phyloP scores from a whole-genome alignment of 2,329 filamentous ascomycete genomes.

The Ascosphaera pollenicola region DNA sequence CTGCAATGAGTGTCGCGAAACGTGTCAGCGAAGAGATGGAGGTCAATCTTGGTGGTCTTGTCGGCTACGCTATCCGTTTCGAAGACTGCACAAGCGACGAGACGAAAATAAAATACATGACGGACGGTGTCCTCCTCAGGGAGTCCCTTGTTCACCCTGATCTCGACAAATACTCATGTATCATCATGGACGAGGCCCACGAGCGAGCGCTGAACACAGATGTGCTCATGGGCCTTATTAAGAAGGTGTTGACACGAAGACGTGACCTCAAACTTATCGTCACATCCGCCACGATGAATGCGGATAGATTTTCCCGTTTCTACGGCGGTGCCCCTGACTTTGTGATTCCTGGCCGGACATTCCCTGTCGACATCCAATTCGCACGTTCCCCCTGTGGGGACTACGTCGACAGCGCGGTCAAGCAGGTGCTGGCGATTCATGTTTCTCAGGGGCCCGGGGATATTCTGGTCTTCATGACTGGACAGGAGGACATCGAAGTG shows the following conservation, averaged over 20 bases:
- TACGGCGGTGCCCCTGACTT: slow-evolving; percentile 94
- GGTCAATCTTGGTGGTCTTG: slow-evolving; percentile 62
- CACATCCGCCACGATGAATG: slow-evolving; percentile 96
- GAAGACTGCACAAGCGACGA: slow-evolving; percentile 95
- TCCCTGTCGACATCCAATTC: slow-evolving; percentile 92
- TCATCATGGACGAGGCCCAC: slow-evolving; percentile 99
- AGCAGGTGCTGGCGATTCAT: slow-evolving; percentile 87
- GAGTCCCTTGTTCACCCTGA: slow-evolving; percentile 87
- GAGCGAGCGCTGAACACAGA: slow-evolving; percentile 93
- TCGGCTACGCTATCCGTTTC: slow-evolving; percentile 95
- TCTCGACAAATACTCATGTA: slow-evolving; percentile 86
- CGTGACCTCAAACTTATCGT: slow-evolving; percentile 91
- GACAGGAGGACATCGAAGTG: slow-evolving; percentile 93
- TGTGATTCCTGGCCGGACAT: slow-evolving; percentile 84
- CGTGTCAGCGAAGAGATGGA: slow-evolving; percentile 98
- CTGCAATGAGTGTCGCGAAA: slow-evolving; percentile 97
- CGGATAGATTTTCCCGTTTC: slow-evolving; percentile 86
- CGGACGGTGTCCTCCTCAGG: slow-evolving; percentile 79
- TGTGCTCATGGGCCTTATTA: slow-evolving; percentile 91
- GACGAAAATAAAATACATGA: slow-evolving; percentile 98
- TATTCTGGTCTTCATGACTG: slow-evolving; percentile 98
- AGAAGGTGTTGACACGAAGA: slow-evolving; percentile 78
- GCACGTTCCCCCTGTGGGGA: slow-evolving; percentile 90
- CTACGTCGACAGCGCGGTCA: slow-evolving; percentile 91
- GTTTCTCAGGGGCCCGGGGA: slow-evolving; percentile 85